Conservation (phyloP, 495 filamentous ascomycete species). For the Friedmanniomyces simplex region DNA sequence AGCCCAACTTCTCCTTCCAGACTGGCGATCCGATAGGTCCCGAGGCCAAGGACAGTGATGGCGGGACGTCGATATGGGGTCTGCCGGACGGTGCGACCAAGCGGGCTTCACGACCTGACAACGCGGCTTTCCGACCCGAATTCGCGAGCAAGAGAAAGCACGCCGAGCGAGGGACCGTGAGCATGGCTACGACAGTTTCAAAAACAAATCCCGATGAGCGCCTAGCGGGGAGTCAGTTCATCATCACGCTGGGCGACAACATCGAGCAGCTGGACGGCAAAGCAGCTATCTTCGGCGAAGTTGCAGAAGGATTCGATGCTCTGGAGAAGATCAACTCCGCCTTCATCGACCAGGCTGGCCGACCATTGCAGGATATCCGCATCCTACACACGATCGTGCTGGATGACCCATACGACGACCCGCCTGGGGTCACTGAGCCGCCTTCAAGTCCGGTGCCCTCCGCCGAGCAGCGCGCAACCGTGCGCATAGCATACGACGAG, state of each 20-base stretch:
- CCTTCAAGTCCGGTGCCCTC: constrained; percentile 71
- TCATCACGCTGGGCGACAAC: constrained; percentile 77
- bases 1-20: constrained; percentile 88
- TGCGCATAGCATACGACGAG: constrained; percentile 85
- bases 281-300: constrained; percentile 86
- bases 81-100: constrained; percentile 50
- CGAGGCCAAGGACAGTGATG: constrained; percentile 69
- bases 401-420: constrained; percentile 82
- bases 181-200: constrained; percentile 80
- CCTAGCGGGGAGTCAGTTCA: constrained; percentile 77
- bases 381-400: constrained; percentile 84
- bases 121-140: constrained; percentile 71
- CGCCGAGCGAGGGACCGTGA: constrained; percentile 75
- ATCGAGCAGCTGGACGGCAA: constrained; percentile 84
- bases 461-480: constrained; percentile 77
- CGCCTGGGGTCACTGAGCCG: constrained; percentile 60
- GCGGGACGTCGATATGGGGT: constrained; percentile 87
- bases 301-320: constrained; percentile 85
- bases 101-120: constrained; percentile 29
- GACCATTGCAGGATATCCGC: constrained; percentile 82
- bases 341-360: constrained; percentile 65
- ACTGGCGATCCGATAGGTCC: constrained; percentile 89
- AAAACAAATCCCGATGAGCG: constrained; percentile 68
- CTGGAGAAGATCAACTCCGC: constrained; percentile 87
- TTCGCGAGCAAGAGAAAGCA: constrained; percentile 80